Conservation (phyloP, 805 yeast species). For the Candida nanaspora region DNA sequence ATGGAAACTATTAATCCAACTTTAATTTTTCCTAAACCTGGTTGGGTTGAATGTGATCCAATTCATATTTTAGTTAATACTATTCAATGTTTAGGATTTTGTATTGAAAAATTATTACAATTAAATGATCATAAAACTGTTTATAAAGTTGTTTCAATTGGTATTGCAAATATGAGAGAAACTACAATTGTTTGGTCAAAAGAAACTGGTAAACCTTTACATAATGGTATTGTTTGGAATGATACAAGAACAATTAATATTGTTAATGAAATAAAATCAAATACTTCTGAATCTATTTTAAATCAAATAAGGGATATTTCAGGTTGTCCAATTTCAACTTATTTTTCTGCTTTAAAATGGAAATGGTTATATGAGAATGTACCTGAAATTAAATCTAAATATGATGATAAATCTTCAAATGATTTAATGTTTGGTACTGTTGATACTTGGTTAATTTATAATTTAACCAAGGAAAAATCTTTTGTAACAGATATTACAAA, state of each 20-base stretch:
- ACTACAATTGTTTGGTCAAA: slow-evolving; percentile 87
- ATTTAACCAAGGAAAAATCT: slow-evolving; percentile 61
- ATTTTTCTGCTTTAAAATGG: slow-evolving; percentile 85
- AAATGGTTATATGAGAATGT: slow-evolving; percentile 85
- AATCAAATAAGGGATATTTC: slow-evolving; percentile 54
- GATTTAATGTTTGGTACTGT: slow-evolving; percentile 87
- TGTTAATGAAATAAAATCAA: slow-evolving; percentile 53
- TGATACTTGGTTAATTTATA: slow-evolving; percentile 89
- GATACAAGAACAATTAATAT: slow-evolving; percentile 80
- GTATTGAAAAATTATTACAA: slow-evolving; percentile 48
- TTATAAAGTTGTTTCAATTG: slow-evolving; percentile 64
- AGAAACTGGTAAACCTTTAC: slow-evolving; percentile 72
- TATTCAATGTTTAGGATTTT: slow-evolving; percentile 67
- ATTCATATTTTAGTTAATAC: slow-evolving; percentile 74
- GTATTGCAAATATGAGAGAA: slow-evolving; percentile 94
- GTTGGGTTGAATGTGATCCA: slow-evolving; percentile 95
- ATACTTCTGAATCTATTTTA: slow-evolving; percentile 46
- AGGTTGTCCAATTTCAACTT: slow-evolving; percentile 86
- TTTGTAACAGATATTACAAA: slow-evolving; percentile 85
- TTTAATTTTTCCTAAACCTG: slow-evolving; percentile 70
- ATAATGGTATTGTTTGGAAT: slow-evolving; percentile 93
- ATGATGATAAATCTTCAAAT: slow-evolving; percentile 69
- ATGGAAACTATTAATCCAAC: slow-evolving; percentile 54
- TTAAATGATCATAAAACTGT: slow-evolving; percentile 41
- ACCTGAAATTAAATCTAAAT: slow-evolving; percentile 54